Evolutionary conservation across 345 rosid species (phyloP), one percentile per base, ranked within the genome.

Genomic region (Sonneratia caseolaris): DNA sequence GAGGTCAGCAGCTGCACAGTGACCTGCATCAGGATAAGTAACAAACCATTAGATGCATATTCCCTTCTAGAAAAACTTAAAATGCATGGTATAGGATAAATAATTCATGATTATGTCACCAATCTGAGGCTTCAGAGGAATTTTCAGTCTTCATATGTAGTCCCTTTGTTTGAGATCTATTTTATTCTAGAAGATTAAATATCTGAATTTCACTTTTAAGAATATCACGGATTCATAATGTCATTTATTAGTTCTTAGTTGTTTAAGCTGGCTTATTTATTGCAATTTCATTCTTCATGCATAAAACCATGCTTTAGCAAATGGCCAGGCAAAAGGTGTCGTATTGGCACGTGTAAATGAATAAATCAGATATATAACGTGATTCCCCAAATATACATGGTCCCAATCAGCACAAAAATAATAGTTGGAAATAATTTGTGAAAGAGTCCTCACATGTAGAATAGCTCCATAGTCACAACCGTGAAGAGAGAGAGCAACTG

Each of bases 1-100:
- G 97, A 90, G 51, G 97, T 95, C 72, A 95, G 88, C 81, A 95
- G 89, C 84, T 95, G 99, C 74, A 87, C 82, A 5, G 97, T 90
- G 64, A 90, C 97, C 99, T 95, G 91, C 37, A 53, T 42, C 16
- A 64, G 3, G 21, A 40, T 35, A 70, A 62, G 18, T 32, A 4
- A 62, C 38, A 35, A 27, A 13, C 38, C 37, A 24, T 62, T 62
- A 62, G 66, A 62, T 62, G 37, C 18, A 11, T 4, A 24, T 35
- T 62, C 18, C 38, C 66, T 27, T 35, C 66, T 12, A 62, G 2
- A 13, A 47, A 2, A 8, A 47, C 51, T 47, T 47, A 13, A 47
- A 42, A 47, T 7, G 15, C 51, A 13, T 47, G 51, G 51, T 4
- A 47, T 47, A 47, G 51, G 51, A 47, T 5, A 4, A 47, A 13